Conservation (phyloP, 2,329 filamentous ascomycete genomes). For the Ilyonectria sp. region DNA sequence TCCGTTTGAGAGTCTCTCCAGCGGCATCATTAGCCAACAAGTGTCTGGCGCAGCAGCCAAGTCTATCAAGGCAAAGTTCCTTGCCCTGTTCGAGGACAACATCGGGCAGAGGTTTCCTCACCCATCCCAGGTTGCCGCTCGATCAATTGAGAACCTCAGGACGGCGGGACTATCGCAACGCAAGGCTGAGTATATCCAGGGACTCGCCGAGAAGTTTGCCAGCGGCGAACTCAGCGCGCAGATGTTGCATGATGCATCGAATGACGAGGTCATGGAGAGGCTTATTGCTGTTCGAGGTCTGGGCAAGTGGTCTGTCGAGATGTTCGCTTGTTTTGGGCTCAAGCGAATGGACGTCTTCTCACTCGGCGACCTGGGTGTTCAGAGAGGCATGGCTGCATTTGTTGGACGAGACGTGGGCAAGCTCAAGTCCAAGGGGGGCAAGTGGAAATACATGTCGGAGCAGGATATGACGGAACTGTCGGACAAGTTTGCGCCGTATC, state of each 20-base stretch:
- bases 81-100: conserved; percentile 75
- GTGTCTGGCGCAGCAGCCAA: conserved; percentile 93
- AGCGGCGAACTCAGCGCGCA: conserved; percentile 81
- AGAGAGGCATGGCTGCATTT: conserved; percentile 93
- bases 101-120: conserved; percentile 74
- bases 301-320: conserved; percentile 93
- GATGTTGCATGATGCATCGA: conserved; percentile 83
- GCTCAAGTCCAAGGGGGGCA: conserved; percentile 84
- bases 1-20: conserved; percentile 86
- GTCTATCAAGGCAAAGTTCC: conserved; percentile 89
- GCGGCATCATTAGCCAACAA: conserved; percentile 95
- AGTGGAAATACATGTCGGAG: conserved; percentile 99
- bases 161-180: conserved; percentile 89
- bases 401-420: conserved; percentile 86
- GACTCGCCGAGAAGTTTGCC: conserved; percentile 86
- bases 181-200: conserved; percentile 95
- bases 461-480: conserved; percentile 90
- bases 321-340: conserved; percentile 97
- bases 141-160: conserved; percentile 77
- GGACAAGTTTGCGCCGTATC: conserved; percentile 86
- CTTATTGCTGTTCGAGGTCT: conserved; percentile 90
- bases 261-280: conserved; percentile 88
- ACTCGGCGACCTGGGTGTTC: conserved; percentile 92
- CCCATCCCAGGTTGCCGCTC: conserved; percentile 79
- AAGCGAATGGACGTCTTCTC: conserved; percentile 96